Base-by-base conservation (phyloP, 106 monocot species). In the Acorus calamus region DNA sequence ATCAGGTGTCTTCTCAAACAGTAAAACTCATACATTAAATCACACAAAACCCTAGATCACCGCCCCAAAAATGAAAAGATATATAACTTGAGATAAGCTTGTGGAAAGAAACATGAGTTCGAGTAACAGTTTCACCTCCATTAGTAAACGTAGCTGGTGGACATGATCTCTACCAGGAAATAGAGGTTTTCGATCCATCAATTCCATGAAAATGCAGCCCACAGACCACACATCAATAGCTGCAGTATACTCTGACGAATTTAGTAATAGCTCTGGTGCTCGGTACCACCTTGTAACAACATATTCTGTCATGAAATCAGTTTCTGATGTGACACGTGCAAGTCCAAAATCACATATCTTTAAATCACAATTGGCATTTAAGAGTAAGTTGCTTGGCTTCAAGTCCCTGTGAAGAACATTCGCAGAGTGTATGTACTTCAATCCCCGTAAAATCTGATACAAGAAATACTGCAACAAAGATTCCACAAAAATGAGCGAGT, bases 221-320 rank as follows among this genome's bases (percentile, higher is more conserved):
- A 94, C 90, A 14, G 94, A 94, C 94, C 94, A 94, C 3, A 94
- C 84, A 84, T 94, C 94, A 76, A 94, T 90, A 65, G 94, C 84
- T 46, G 94, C 77, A 45, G 87, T 90, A 74, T 94, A 94, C 54
- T 94, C 90, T 51, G 94, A 89, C 62, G 89, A 87, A 76, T 94
- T 94, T 48, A 94, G 64, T 55, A 94, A 67, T 50, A 94, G 65
- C 51, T 94, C 94, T 50, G 94, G 94, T 63, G 94, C 89, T 66
- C 94, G 76, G 47, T 94, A 94, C 94, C 94, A 94, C 76, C 94
- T 81, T 54, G 94, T 94, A 52, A 89, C 94, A 71, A 90, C 94
- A 71, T 94, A 90, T 49, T 94, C 94, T 4, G 94, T 94, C 94
- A 94, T 94, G 76, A 94, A 94, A 80, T 89, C 94, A n/a, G 94